Evolutionary conservation across 2,329 filamentous ascomycete species (phyloP), one percentile per base, ranked within the genome.

Genomic region (Coniochaeta prunicola): DNA sequence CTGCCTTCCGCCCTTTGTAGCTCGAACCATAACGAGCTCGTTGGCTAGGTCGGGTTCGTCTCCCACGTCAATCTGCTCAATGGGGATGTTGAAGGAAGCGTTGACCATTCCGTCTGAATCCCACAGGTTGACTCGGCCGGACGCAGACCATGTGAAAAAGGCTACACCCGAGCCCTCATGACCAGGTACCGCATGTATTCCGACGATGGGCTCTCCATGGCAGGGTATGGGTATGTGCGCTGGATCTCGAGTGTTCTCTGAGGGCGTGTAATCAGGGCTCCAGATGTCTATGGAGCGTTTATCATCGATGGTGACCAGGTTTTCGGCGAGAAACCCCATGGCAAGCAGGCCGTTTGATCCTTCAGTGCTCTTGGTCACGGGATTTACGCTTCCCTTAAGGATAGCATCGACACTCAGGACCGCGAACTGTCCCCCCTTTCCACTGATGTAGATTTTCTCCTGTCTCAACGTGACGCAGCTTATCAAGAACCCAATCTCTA

Each of bases 111-210:
- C 94, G 55, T 90, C 81, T 15, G 85, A 71, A 65, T 86, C 83
- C 94, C 94, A 99, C 65, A 96, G 89, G 26, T 90, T 83, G 56
- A 97, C 82, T 17, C 83, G 85, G 5, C 94, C 94, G 57, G 87
- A 86, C 24, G 83, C 84, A 1, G 93, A 92, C 90, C 92, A 99
- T 0, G 92, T 97, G 63, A 92, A 87, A 68, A 97, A 97, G 9
- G 87, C 82, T 0, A 91, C 87, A 24, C 82, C 78, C 26, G 84
- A 74, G 4, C 77, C 70, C 60, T 90, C 89, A 0, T 84, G 79
- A 24, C 76, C 76, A 3, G 79, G 71, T 4, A 97, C 74, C 0
- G 85, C 72, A 57, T 86, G 82, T 1, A 97, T 86, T 15, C 94
- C 94, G 45, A 92, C 72, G n/a, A 88, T 82, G 0, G 85, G 74